phyloP scores from a whole-genome alignment of 2,329 filamentous ascomycete genomes.

The Botrytis medusae region DNA sequence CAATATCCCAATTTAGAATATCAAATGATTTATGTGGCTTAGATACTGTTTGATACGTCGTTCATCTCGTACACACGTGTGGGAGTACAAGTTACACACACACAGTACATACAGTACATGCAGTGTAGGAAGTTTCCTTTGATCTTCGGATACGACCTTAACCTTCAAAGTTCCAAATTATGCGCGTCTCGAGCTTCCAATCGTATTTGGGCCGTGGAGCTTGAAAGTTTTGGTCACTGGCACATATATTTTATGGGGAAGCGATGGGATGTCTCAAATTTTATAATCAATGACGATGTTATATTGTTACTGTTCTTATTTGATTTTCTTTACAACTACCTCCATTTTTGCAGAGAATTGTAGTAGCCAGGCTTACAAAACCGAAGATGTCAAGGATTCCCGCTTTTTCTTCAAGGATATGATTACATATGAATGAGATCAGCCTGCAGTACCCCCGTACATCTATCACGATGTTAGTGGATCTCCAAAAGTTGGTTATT shows the following conservation, averaged over 20 bases:
- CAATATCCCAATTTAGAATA: not conserved
- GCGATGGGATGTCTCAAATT: conserved; percentile 11
- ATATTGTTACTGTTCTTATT: not conserved
- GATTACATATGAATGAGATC: conserved; percentile 14
- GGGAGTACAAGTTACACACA: not conserved
- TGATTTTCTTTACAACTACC: not conserved
- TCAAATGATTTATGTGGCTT: not conserved
- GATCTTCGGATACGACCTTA: conserved; percentile 12
- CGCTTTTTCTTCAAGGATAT: conserved; percentile 13
- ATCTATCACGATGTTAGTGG: conserved; percentile 14
- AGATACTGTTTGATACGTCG: not conserved
- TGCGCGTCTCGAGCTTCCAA: conserved; percentile 16
- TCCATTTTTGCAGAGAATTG: not conserved
- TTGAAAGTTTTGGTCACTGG: conserved; percentile 12
- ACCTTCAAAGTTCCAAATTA: conserved; percentile 16
- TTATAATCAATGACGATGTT: conserved; percentile 14
- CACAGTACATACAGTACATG: not conserved
- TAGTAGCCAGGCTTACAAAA: not conserved
- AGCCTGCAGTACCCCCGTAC: conserved; percentile 20
- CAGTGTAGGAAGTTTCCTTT: conserved; percentile 6
- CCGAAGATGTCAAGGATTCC: conserved; percentile 4
- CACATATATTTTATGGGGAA: conserved; percentile 10
- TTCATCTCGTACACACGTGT: not conserved
- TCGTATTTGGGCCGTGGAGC: conserved; percentile 3
- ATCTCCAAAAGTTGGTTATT: conserved; percentile 4